Percentiles rank a stretch among this genome's conserved stretches.
phyloP scores from a whole-genome alignment of 2,329 filamentous ascomycete genomes.

The Uncinocarpus reesii region DNA sequence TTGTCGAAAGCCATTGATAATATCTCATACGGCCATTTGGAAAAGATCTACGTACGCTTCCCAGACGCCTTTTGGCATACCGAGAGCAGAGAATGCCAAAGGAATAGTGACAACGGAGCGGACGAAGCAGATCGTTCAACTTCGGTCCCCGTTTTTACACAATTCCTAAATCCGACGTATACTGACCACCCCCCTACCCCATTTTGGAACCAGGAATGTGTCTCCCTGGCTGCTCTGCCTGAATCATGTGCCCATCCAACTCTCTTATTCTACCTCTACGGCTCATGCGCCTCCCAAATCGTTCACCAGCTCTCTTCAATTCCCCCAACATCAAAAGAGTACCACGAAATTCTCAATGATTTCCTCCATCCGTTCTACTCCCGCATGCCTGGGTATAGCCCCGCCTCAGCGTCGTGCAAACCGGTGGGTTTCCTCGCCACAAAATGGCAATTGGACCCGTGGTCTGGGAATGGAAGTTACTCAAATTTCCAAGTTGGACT shows the following conservation, averaged over 20 bases:
- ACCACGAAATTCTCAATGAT: constrained; percentile 46
- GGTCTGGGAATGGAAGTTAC: constrained; percentile 75
- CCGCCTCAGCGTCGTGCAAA: constrained; percentile 45
- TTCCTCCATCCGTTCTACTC: constrained; percentile 74
- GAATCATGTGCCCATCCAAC: constrained; percentile 58
- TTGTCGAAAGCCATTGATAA: constrained; percentile 39
- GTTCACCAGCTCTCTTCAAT: constrained; percentile 27
- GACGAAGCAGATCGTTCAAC: constrained; percentile 23
- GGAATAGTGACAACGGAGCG: background rate
- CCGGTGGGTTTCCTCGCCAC: constrained; percentile 59
- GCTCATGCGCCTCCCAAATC: constrained; percentile 34
- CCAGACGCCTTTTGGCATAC: constrained; percentile 62
- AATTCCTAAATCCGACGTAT: constrained; percentile 66
- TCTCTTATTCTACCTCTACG: constrained; percentile 61
- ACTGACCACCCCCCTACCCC: constrained; percentile 50
- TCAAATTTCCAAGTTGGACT: constrained; percentile 74
- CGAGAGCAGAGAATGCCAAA: constrained; percentile 3
- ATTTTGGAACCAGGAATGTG: constrained; percentile 63
- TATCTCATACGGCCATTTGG: constrained; percentile 39
- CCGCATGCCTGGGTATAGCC: constrained; percentile 57
- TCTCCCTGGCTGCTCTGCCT: constrained; percentile 63
- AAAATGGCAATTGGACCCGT: constrained; percentile 65
- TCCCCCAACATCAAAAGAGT: constrained; percentile 36
- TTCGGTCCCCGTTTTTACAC: constrained; percentile 52
- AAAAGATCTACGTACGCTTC: constrained; percentile 55